These are phyloP conservation scores for Uronychia setigera DNA, from an alignment of 73 alveolate genomes.

Conservation along the genomic window DNA sequence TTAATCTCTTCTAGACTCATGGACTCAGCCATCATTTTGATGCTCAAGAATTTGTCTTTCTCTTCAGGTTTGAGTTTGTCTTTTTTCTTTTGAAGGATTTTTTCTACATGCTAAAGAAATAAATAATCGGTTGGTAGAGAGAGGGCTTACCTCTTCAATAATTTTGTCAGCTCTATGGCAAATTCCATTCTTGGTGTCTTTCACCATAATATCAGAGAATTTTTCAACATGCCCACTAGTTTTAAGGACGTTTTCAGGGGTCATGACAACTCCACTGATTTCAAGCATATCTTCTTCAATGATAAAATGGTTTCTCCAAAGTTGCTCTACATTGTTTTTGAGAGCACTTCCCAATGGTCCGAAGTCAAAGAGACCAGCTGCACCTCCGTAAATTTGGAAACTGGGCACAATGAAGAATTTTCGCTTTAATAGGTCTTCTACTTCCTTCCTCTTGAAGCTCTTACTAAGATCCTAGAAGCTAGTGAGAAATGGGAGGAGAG, in stretches of 20 bases:
- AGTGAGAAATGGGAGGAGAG: background rate
- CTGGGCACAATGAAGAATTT: constrained; percentile 91
- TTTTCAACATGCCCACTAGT: constrained; percentile 99
- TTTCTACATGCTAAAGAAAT: constrained; percentile 57
- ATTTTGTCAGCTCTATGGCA: constrained; percentile 99
- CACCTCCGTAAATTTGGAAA: constrained; percentile 98
- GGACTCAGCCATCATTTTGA: constrained; percentile 80
- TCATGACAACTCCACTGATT: constrained; percentile 88
- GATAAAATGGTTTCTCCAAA: constrained; percentile 98
- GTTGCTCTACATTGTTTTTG: constrained; percentile 88
- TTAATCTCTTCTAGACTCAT: constrained; percentile 81
- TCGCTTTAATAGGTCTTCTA: constrained; percentile 92
- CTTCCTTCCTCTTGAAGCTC: constrained; percentile 38
- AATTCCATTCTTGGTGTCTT: constrained; percentile 90
- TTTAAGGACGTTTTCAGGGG: constrained; percentile 92
- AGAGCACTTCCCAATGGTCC: constrained; percentile 99
- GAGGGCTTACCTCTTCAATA: constrained; percentile 66
- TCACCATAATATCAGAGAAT: constrained; percentile 98
- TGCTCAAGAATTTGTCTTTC: constrained; percentile 66
- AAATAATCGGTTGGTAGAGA: background rate
- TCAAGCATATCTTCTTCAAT: constrained; percentile 98
- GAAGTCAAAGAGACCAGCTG: constrained; percentile 98
- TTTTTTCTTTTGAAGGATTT: constrained; percentile 59
- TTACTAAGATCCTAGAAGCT: constrained; percentile 3
- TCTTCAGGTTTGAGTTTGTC: constrained; percentile 84